Base-by-base conservation (phyloP, 179 eudicot genomes). In the Silene coronaria region DNA sequence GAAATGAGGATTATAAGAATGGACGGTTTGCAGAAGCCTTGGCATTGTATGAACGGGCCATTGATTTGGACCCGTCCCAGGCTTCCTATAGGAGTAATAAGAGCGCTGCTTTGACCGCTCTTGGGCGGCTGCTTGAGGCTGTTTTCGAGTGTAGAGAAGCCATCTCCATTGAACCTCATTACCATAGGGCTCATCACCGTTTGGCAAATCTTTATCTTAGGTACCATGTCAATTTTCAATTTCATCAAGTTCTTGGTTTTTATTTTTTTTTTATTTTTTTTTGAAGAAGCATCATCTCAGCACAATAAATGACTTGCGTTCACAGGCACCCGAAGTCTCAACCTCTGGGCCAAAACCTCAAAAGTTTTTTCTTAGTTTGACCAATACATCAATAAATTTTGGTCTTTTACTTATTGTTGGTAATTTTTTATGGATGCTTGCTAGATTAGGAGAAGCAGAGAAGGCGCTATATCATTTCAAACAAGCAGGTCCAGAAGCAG, bases 1-100 rank as follows among this genome's bases (percentile, higher is more conserved):
- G 98, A 4, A 93, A 93, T 80, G 95, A 88, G 38, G 87, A 86
- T 62, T 89, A 88, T 78, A 90, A 85, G 81, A 76, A 89, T 76
- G 98, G 97, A 3, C 87, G 83, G 65, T 93, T 86, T 72, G 89
- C 89, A 34, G 93, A 91, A 78, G 97, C 98, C 0, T 80, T 93
- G 73, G 90, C 82, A 23, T 77, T 93, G 64, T 93, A 93, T 27
- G 82, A 86, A 53, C 82, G 83, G 70, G 98, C 98, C 6, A 87
- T 93, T 64, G 82, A 82, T 55, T 72, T 87, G 53, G 90, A 90
- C 76, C 88, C 97, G 0, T 80, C 71, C 4, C 83, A 82, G 69
- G 97, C 97, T 46, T 82, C 90, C 8, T 91, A 85, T 67, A 71
- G 94, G 68, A 85, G 92, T 78, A 90, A 93, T 74, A 88, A 88